These are phyloP conservation scores for Oenanthe sinensis DNA, from an alignment of 129 eudicot genomes.

Conservation along the genomic window DNA sequence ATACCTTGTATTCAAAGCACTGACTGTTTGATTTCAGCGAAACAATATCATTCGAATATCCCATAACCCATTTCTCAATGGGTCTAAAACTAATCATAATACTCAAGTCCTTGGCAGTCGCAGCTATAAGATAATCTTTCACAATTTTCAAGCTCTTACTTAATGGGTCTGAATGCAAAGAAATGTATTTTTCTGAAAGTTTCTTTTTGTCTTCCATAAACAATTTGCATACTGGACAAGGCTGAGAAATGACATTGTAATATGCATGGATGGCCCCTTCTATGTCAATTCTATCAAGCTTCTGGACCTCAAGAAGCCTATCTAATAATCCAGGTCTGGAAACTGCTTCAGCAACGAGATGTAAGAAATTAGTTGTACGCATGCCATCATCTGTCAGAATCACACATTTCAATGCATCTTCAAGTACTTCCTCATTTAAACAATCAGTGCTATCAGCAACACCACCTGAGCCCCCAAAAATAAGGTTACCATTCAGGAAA, in stretches of 20 bases:
- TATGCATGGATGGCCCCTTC: constrained; percentile 98
- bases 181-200: constrained; percentile 31
- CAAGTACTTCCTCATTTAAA: constrained; percentile 41
- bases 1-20: constrained; percentile 79
- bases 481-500: constrained; percentile 73
- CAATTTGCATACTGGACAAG: constrained; percentile 54
- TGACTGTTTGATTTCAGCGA: constrained; percentile 59
- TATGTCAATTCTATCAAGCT: constrained; percentile 69
- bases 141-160: constrained; percentile 69
- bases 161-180: constrained; percentile 53
- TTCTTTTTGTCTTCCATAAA: constrained; percentile 34
- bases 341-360: constrained; percentile 64
- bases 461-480: constrained; percentile 78
- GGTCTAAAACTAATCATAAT: constrained; percentile 78
- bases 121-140: constrained; percentile 65
- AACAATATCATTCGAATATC: constrained; percentile 35
- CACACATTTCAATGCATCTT: constrained; percentile 48
- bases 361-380: constrained; percentile 47
- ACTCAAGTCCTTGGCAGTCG: constrained; percentile 97
- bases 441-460: constrained; percentile 37
- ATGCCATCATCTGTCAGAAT: constrained; percentile 58
- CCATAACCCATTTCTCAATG: constrained; percentile 35
- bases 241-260: constrained; percentile 75
- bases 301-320: constrained; percentile 75
- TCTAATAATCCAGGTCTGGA: constrained; percentile 47